Conservation (phyloP, 345 rosid genomes). For the Linum usitatissimum region DNA sequence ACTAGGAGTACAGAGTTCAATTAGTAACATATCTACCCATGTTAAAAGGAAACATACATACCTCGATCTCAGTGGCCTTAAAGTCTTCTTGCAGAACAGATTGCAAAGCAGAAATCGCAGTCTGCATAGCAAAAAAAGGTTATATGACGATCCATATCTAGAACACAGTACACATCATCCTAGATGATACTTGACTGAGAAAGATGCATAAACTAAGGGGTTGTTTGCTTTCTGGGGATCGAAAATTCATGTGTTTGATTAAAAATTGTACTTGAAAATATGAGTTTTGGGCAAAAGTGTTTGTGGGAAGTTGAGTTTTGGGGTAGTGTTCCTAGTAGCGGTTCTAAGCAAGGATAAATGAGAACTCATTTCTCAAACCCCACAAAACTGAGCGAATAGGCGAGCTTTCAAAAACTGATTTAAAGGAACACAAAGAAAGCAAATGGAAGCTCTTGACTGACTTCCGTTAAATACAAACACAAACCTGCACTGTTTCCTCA, state of each 20-base stretch:
- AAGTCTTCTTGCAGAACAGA: slow-evolving; percentile 89
- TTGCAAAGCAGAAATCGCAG: slow-evolving; percentile 72
- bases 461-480: slow-evolving; percentile 2
- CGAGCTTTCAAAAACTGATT: too few species aligned
- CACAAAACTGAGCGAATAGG: too few species aligned
- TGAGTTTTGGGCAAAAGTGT: too few species aligned
- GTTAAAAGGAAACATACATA: slow-evolving; percentile 11
- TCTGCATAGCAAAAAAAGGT: slow-evolving; percentile 23
- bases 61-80: slow-evolving; percentile 94
- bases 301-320: too few species aligned
- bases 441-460: not conserved
- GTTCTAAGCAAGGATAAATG: too few species aligned
- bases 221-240: too few species aligned
- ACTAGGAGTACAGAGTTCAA: not conserved
- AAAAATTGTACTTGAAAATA: too few species aligned
- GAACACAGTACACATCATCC: too few species aligned
- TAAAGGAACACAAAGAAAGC: not conserved
- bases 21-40: not conserved
- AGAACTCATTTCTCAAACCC: too few species aligned
- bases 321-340: too few species aligned
- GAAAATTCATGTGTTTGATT: too few species aligned
- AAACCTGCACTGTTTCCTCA: slow-evolving; percentile 90
- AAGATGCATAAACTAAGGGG: too few species aligned
- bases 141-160: not conserved
- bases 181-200: not conserved